Base-by-base conservation (phyloP, 148 eudicot genomes). In the Arbutus unedo region DNA sequence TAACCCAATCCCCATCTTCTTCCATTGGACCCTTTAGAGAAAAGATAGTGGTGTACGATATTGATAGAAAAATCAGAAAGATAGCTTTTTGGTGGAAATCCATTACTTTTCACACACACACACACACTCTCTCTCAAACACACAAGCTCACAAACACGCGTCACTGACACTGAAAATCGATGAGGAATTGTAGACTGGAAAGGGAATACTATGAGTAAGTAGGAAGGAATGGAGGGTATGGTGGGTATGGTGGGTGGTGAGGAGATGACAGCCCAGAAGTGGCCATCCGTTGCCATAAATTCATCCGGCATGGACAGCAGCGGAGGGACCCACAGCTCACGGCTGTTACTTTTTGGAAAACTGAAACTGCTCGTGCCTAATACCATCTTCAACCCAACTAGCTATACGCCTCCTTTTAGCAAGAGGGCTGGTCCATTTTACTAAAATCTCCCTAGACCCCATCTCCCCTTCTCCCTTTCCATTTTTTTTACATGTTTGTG, bases 1-100 rank as follows among this genome's bases (percentile, higher is more conserved):
- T 21, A 75, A 87, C 88, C 91, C 91, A 89, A 18, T 84, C 89
- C 23, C 73, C 83, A 59, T 80, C 83, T 76, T 81, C 86, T 70
- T 74, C 53, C 55, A 74, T 74, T 74, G 77, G 50, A 44, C 74
- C 44, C 74, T 9, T 10, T 59, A 14, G 0, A 59, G 21, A 10
- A 2, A 64, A 9, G 8, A 8, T 13, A 25, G 8, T 21, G 38
- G 70, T 38, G 5, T 60, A 16, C 18, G 66, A 19, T 19, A 60
- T 19, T 19, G 66, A 60, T 60, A 19, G 9, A 19, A 19, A n/a
- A 55, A 55, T 14, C 16, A 55, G 3, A 55, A 55, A 55, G 67
- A 19, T 60, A 1, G 25, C 15, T 25, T 66, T 31, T 23, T n/a
- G 25, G 66, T 60, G 66, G 6, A n/a, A 60, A 55, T 21, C 49